Percentiles rank a stretch among this genome's conserved stretches.
Conservation (phyloP, 805 yeast genomes). For the Brettanomyces sp. region DNA sequence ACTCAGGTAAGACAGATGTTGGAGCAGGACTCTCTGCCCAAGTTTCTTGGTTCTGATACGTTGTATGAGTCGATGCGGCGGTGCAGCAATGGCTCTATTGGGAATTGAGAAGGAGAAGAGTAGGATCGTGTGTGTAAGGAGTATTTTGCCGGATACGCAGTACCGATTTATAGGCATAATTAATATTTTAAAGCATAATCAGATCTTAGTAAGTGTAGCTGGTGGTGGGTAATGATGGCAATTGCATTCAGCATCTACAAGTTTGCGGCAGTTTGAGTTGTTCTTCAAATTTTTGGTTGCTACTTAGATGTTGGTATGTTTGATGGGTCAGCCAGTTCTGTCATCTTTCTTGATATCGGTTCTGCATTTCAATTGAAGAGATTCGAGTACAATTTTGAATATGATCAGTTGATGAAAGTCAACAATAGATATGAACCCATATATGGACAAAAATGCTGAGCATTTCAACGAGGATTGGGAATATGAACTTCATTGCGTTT, state of each 20-base stretch:
- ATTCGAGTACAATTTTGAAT: conserved; percentile 87
- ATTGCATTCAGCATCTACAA: too few relatives aligned
- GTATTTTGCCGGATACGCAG: too few relatives aligned
- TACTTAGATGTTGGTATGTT: too few relatives aligned
- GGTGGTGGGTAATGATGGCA: too few relatives aligned
- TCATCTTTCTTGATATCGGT: conserved; percentile 27
- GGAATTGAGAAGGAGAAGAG: background rate
- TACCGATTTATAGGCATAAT: too few relatives aligned
- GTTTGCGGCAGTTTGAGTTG: too few relatives aligned
- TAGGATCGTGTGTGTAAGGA: too few relatives aligned
- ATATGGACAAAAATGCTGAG: conserved; percentile 49
- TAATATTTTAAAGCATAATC: too few relatives aligned
- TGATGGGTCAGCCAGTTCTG: too few relatives aligned
- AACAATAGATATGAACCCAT: conserved; percentile 87
- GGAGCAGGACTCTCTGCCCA: conserved; percentile 68
- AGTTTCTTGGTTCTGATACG: conserved; percentile 41
- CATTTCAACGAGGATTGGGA: conserved; percentile 51
- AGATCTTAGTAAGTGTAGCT: too few relatives aligned
- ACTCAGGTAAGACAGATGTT: conserved; percentile 45
- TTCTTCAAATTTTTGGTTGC: too few relatives aligned
- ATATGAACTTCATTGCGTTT: conserved; percentile 87
- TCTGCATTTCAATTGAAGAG: conserved; percentile 88
- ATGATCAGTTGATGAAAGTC: conserved; percentile 80
- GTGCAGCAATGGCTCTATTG: background rate
- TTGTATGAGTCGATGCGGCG: conserved; percentile 22